These are phyloP conservation scores for Aciculoconidium aculeatum DNA, from an alignment of 805 yeast genomes.

Conservation along the genomic window DNA sequence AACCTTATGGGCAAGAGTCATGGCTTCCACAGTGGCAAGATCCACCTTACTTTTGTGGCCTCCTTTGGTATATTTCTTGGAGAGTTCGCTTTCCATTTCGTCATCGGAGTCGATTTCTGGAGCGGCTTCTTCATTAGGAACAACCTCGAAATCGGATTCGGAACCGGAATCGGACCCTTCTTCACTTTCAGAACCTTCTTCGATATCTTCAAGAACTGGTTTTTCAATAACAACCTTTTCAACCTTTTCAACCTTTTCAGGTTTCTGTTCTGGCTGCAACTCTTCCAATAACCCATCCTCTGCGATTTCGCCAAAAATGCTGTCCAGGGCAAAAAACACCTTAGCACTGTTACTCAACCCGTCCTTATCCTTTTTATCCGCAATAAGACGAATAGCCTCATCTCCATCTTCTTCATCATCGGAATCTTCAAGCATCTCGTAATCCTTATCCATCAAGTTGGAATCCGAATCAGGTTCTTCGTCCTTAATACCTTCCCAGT, in stretches of 20 bases:
- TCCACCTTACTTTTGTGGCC: conserved; percentile 64
- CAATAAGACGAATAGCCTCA: conserved; percentile 57
- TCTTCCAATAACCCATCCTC: conserved; percentile 46
- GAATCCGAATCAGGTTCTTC: conserved; percentile 37
- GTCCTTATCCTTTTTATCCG: conserved; percentile 36
- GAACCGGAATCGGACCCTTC: conserved; percentile 37
- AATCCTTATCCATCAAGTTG: conserved; percentile 36
- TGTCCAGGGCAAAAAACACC: conserved; percentile 35
- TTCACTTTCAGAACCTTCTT: conserved; percentile 16
- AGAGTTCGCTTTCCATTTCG: conserved; percentile 40
- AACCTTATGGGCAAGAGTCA: conserved; percentile 95
- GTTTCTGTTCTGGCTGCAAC: conserved; percentile 14
- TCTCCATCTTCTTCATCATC: conserved; percentile 60
- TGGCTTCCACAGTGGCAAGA: conserved; percentile 88
- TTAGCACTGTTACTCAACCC: conserved; percentile 32
- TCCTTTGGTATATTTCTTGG: conserved; percentile 31
- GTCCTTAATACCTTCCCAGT: conserved; percentile 66
- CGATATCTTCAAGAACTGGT: too few species aligned
- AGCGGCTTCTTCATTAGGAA: conserved; percentile 22
- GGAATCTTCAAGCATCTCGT: conserved; percentile 37
- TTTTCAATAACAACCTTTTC: conserved; percentile 1
- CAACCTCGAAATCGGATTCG: conserved; percentile 40
- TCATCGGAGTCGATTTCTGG: conserved; percentile 41
- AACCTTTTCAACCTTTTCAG: conserved; percentile 9
- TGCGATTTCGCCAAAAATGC: conserved; percentile 34